A percentile compares a stretch with the other conserved stretches of the same genome.
Conservation (phyloP, 495 filamentous ascomycete species). For the Aspergillus nidulans region DNA sequence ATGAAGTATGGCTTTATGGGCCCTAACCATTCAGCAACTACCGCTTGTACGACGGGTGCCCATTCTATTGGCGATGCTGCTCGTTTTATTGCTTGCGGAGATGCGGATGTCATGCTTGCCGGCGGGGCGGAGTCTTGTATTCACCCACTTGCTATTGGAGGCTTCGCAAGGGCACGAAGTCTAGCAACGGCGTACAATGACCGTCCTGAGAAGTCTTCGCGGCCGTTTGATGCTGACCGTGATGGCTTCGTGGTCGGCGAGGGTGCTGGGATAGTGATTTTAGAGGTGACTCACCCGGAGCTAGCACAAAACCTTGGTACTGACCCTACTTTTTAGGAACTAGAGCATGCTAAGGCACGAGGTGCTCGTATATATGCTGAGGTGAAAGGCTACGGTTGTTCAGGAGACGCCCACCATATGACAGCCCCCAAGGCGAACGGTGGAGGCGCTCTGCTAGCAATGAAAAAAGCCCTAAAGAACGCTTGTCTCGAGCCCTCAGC, state of each 20-base stretch:
- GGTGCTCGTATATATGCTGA: conserved; percentile 86
- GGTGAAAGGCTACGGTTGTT: conserved; percentile 80
- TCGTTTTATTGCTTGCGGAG: conserved; percentile 82
- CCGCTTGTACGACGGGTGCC: conserved; percentile 91
- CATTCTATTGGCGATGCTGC: conserved; percentile 92
- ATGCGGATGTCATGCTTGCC: conserved; percentile 92
- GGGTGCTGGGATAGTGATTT: conserved; percentile 79
- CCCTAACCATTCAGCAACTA: conserved; percentile 86
- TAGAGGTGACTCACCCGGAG: conserved; percentile 54
- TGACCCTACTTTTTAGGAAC: conserved; percentile 48
- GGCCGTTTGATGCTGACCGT: conserved; percentile 82
- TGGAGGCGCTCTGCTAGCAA: conserved; percentile 72
- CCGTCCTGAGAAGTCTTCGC: conserved; percentile 64
- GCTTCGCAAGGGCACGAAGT: conserved; percentile 83
- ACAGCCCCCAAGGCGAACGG: conserved; percentile 83
- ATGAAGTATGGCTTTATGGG: conserved; percentile 91
- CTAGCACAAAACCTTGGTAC: neutral
- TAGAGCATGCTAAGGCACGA: conserved; percentile 78
- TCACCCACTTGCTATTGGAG: conserved; percentile 86
- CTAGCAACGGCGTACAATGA: conserved; percentile 78
- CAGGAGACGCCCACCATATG: conserved; percentile 86
- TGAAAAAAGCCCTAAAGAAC: conserved; percentile 76
- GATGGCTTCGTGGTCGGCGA: conserved; percentile 90
- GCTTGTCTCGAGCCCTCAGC: conserved; percentile 61
- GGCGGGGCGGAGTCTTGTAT: conserved; percentile 95